A percentile compares a stretch with the other conserved stretches of the same genome.
Evolutionary conservation across 768 basidiomycete genomes (phyloP).

Genomic region (Kwoniella dejecticola): DNA sequence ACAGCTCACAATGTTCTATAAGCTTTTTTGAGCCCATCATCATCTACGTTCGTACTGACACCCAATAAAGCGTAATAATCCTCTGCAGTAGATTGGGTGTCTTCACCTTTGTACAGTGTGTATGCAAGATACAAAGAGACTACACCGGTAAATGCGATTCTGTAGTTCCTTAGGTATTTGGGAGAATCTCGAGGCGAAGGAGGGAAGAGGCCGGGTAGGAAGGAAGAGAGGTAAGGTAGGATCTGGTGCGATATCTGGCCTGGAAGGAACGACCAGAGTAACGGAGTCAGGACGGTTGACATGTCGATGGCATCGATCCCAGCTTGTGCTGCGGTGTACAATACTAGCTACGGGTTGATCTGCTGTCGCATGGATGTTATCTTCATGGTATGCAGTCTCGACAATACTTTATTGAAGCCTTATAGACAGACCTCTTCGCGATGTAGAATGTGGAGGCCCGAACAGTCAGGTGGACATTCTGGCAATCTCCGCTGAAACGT

Average conservation of each 20-base stretch:
- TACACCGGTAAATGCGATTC: constrained; percentile 29
- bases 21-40: constrained; percentile 40
- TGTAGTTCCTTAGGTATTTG: constrained; percentile 31
- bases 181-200: constrained; percentile 24
- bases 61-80: constrained; percentile 47
- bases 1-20: constrained; percentile 41
- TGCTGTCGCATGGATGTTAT: too few relatives aligned
- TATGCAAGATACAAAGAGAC: constrained; percentile 29
- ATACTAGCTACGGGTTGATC: too few relatives aligned
- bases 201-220: constrained; percentile 39
- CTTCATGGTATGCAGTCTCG: too few relatives aligned
- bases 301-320: background rate
- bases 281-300: constrained; percentile 30
- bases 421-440: too few relatives aligned
- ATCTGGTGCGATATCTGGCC: constrained; percentile 30
- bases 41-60: constrained; percentile 30
- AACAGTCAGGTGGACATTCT: too few relatives aligned
- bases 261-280: constrained; percentile 40
- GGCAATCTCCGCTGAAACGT: too few relatives aligned
- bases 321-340: too few relatives aligned
- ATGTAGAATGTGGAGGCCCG: too few relatives aligned
- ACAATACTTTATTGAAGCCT: too few relatives aligned
- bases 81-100: constrained; percentile 2
- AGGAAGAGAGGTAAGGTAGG: constrained; percentile 28
- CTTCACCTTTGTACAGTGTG: constrained; percentile 24